These are phyloP conservation scores for Amanita subjunquillea DNA, from an alignment of 768 basidiomycete species.

Conservation along the genomic window DNA sequence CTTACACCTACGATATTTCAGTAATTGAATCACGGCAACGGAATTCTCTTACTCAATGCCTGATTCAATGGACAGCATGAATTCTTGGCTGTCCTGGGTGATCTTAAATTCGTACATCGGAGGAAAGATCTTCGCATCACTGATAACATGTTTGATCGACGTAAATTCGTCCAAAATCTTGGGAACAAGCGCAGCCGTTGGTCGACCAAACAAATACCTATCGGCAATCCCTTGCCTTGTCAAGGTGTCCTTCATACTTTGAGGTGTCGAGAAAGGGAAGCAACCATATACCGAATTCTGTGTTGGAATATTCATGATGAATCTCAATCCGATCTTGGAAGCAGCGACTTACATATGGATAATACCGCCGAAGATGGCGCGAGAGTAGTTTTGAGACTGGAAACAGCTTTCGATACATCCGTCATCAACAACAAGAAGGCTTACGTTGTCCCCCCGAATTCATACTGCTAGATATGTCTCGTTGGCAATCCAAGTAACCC, in stretches of 20 bases:
- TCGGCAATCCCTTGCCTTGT: conserved; percentile 25
- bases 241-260: conserved; percentile 26
- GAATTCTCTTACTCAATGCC: conserved; percentile 14
- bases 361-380: conserved; percentile 32
- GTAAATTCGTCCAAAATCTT: conserved; percentile 22
- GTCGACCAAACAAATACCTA: conserved; percentile 33
- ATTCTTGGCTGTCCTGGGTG: conserved; percentile 26
- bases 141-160: conserved; percentile 23
- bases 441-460: conserved; percentile 24
- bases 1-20: neutral
- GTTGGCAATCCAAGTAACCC: conserved; percentile 40
- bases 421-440: conserved; percentile 1
- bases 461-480: conserved; percentile 28
- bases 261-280: conserved; percentile 62
- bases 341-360: conserved; percentile 20
- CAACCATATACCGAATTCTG: conserved; percentile 43
- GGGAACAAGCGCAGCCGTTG: conserved; percentile 17
- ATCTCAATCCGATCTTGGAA: too few species aligned
- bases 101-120: conserved; percentile 18
- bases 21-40: neutral
- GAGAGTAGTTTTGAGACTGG: conserved; percentile 34
- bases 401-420: neutral
- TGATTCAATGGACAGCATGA: conserved; percentile 29
- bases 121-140: conserved; percentile 25
- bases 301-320: conserved; percentile 11